Percentiles rank a stretch among this genome's conserved stretches.
These are phyloP conservation scores for Proliferodiscus dingleyae DNA, from an alignment of 2,329 filamentous ascomycete species.

Conservation along the genomic window DNA sequence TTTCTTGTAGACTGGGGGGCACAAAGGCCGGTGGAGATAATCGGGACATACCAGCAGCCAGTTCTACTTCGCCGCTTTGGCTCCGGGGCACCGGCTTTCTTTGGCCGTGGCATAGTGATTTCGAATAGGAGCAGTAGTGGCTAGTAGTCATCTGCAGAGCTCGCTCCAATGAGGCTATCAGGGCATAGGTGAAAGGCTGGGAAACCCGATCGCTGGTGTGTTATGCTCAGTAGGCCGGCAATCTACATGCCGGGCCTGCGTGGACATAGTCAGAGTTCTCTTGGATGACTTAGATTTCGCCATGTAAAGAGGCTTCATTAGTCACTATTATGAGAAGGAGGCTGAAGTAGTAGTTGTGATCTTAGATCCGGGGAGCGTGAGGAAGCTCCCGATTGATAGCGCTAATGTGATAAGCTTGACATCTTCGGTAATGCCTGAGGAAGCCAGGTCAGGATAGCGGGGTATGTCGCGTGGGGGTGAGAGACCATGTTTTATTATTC, in stretches of 20 bases:
- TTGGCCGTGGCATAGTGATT: constrained; percentile 56
- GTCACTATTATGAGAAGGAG: neutral
- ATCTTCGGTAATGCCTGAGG: constrained; percentile 1
- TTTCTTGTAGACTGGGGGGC: neutral
- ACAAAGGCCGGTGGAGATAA: neutral
- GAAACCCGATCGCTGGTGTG: neutral
- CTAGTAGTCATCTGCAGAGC: neutral
- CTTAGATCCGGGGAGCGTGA: too few species aligned
- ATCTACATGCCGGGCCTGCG: neutral
- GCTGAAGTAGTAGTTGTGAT: neutral
- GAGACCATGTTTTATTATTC: too few species aligned
- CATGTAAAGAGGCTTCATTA: neutral
- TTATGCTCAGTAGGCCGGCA: constrained; percentile 6
- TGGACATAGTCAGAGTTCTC: constrained; percentile 1
- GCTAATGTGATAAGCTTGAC: constrained; percentile 6
- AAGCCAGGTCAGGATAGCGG: neutral
- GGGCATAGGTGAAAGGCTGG: neutral
- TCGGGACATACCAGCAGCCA: constrained; percentile 56
- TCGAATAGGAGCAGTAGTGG: neutral
- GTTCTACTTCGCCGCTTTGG: constrained; percentile 64
- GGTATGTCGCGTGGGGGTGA: neutral
- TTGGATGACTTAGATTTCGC: neutral
- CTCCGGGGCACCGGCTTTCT: constrained; percentile 57
- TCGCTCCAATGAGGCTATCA: neutral
- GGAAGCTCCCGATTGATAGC: neutral